phyloP scores from a whole-genome alignment of 768 basidiomycete genomes.

The Auricularia auricula-judae region DNA sequence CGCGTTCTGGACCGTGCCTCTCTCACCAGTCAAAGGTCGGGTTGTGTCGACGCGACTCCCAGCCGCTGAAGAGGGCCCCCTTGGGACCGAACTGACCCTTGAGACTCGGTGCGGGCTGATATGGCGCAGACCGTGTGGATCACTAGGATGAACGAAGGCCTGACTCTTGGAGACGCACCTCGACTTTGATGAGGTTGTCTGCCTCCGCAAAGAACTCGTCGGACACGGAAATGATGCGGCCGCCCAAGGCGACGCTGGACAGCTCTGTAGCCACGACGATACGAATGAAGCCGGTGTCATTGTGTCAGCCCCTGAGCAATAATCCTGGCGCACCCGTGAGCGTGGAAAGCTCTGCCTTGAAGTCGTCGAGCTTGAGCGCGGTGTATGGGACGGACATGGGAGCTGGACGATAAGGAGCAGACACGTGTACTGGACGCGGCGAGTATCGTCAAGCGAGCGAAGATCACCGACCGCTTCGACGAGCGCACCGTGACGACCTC shows the following conservation, averaged over 20 bases:
- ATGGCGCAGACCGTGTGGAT: neutral
- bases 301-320: neutral
- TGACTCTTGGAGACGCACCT: conserved; percentile 34
- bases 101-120: conserved; percentile 71
- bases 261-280: conserved; percentile 47
- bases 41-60: conserved; percentile 91
- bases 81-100: conserved; percentile 98
- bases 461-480: neutral
- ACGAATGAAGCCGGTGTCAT: neutral
- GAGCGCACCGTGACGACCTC: neutral
- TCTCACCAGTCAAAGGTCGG: conserved; percentile 75
- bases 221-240: conserved; percentile 59
- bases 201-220: conserved; percentile 97
- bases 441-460: neutral
- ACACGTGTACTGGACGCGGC: neutral
- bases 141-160: neutral
- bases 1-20: neutral
- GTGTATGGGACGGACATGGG: neutral
- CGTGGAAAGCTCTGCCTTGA: neutral
- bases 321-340: neutral
- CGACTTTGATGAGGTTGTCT: conserved; percentile 67
- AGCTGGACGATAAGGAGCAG: neutral
- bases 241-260: conserved; percentile 78
- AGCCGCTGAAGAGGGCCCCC: conserved; percentile 87
- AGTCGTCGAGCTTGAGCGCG: neutral